A percentile compares a stretch with the other conserved stretches of the same genome.
phyloP scores from a whole-genome alignment of 345 rosid genomes.

The Eucalyptus erythrocorys region DNA sequence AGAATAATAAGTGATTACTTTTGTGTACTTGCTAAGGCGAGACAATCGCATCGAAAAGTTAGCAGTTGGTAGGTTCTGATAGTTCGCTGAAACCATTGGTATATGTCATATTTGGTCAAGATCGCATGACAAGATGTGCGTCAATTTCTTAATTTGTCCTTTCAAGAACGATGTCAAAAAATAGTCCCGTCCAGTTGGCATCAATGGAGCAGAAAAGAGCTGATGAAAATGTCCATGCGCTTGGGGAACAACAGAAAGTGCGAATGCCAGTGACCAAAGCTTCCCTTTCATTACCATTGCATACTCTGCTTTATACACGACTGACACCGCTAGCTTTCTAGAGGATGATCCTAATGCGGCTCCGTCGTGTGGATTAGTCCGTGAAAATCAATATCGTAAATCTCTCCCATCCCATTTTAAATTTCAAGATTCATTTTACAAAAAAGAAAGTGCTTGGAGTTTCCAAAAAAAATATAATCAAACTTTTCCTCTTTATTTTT shows the following conservation, averaged over 20 bases:
- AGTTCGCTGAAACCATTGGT: neutral
- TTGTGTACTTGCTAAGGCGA: neutral
- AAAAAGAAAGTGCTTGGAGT: too few relatives aligned
- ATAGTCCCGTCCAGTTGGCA: constrained; percentile 57
- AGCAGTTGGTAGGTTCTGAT: neutral
- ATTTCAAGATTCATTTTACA: too few relatives aligned
- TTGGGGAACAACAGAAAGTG: constrained; percentile 79
- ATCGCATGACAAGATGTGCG: neutral
- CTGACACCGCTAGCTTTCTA: constrained; percentile 4
- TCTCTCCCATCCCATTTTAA: too few relatives aligned
- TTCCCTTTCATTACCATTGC: neutral
- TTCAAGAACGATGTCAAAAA: constrained; percentile 41
- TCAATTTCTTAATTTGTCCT: neutral
- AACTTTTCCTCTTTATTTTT: too few relatives aligned
- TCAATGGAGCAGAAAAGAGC: constrained; percentile 61
- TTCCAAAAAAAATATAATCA: too few relatives aligned
- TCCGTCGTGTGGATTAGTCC: too few relatives aligned
- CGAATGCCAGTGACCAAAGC: neutral
- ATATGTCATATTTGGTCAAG: neutral
- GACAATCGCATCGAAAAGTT: neutral
- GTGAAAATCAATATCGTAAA: too few relatives aligned
- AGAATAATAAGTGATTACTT: neutral
- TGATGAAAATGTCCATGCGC: constrained; percentile 55
- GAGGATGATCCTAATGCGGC: constrained; percentile 14
- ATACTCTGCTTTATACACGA: neutral